Evolutionary conservation across 805 yeast genomes (phyloP), one percentile per base, ranked within the genome.

Genomic region (Pichia ethanolica): DNA sequence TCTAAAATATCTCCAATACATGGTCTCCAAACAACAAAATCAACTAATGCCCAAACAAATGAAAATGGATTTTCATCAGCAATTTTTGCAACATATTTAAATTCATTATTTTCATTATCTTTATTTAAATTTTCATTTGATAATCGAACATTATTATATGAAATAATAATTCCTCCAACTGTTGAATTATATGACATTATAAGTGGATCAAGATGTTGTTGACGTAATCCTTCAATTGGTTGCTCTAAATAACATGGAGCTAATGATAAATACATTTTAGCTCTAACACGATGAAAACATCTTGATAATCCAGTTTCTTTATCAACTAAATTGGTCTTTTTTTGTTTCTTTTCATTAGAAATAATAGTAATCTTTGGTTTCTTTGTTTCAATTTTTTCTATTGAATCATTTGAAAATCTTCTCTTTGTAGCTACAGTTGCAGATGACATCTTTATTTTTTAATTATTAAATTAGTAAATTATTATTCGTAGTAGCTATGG

Each of bases 141-240:
- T 30, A 87, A 64, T 52, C 73, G 64, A 33, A 91, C 69, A 56
- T 87, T 81, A 53, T 76, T 76, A 61, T 91, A 89, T 3, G 95
- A 83, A 52, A 93, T 70, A 9, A 93, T 85, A 20, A 93, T 89
- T 30, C 99, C 99, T 38, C 78, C 78, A 4, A 83, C 84, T 28
- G 81, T 75, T 12, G 78, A 67, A 56, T 78, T 84, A 64, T 84
- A 88, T 39, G 86, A 81, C 96, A 93, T 88, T 33, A 93, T 71
- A 67, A 93, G 71, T 4, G 93, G 89, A 61, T 93, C 96, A 55
- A 93, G 70, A 69, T 93, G 98, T 69, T 91, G 97, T 32, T 81
- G 75, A 65, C 81, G 79, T 55, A 93, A 75, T 39, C 98, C 99
- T 52, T 79, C 79, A 13, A 83, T 62, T 7, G 97, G 96, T 45